These are phyloP conservation scores for Athelia psychrophila DNA, from an alignment of 1,284 basidiomycete genomes.

Conservation along the genomic window DNA sequence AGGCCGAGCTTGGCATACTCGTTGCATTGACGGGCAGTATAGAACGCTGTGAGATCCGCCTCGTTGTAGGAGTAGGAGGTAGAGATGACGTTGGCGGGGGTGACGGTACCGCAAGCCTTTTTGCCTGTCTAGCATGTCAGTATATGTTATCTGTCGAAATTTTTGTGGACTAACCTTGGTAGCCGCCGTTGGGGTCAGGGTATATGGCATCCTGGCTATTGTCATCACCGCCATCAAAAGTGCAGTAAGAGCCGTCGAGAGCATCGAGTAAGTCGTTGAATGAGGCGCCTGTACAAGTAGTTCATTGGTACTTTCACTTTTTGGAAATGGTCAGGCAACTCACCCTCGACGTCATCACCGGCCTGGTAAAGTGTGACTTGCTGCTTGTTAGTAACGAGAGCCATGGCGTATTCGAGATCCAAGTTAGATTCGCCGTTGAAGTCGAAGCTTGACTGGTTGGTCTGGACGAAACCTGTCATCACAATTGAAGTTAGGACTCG, in stretches of 20 bases:
- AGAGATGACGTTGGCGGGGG: slow-evolving; percentile 40
- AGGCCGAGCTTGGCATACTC: slow-evolving; percentile 43
- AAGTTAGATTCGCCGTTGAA: slow-evolving; percentile 46
- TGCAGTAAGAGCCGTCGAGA: slow-evolving; percentile 42
- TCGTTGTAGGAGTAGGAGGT: slow-evolving; percentile 46
- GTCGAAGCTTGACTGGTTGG: slow-evolving; percentile 26
- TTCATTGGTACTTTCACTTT: neutral
- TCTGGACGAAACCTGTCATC: slow-evolving; percentile 14
- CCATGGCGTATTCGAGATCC: slow-evolving; percentile 40
- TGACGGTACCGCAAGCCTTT: slow-evolving; percentile 40
- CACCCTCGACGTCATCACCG: slow-evolving; percentile 39
- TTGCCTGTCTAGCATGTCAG: slow-evolving; percentile 19
- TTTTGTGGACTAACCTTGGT: slow-evolving; percentile 25
- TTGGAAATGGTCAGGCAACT: slow-evolving; percentile 10
- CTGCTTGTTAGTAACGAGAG: slow-evolving; percentile 33
- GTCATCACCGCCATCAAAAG: slow-evolving; percentile 41
- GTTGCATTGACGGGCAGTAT: slow-evolving; percentile 43
- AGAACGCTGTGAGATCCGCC: slow-evolving; percentile 40
- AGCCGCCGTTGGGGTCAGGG: slow-evolving; percentile 36
- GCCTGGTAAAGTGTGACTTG: slow-evolving; percentile 44
- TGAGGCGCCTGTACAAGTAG: slow-evolving; percentile 21
- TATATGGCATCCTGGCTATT: slow-evolving; percentile 36
- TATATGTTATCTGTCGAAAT: neutral
- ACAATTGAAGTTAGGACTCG: neutral
- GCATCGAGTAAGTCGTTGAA: slow-evolving; percentile 46